Percentiles rank a stretch among this genome's conserved stretches.
Conservation (phyloP, 345 rosid genomes). For the Citrus cavaleriei region DNA sequence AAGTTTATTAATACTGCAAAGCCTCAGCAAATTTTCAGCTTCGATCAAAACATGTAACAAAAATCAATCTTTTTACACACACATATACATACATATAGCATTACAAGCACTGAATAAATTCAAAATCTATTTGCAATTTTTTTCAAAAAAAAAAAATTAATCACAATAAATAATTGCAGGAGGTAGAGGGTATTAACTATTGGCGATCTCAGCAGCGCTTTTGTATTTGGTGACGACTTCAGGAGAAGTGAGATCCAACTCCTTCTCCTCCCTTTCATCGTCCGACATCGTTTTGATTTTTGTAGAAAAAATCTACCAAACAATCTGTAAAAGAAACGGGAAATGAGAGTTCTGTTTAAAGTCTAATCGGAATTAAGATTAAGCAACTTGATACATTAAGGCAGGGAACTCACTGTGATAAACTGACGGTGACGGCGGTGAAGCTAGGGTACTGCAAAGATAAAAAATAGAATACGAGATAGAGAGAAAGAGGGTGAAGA, state of each 20-base stretch:
- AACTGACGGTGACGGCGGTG: background rate
- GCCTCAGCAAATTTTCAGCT: constrained; percentile 54
- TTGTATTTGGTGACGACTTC: constrained; percentile 97
- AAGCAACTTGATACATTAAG: background rate
- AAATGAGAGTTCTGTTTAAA: background rate
- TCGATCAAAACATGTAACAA: background rate
- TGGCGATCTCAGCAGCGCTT: constrained; percentile 90
- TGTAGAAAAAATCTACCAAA: background rate
- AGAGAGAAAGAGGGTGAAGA: background rate
- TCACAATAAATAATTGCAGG: background rate
- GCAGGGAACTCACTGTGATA: background rate
- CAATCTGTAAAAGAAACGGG: background rate
- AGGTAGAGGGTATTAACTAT: constrained; percentile 47
- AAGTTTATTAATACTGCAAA: constrained; percentile 32
- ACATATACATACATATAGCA: background rate
- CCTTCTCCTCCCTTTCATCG: constrained; percentile 97
- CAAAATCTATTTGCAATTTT: background rate
- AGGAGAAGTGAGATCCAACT: constrained; percentile 86
- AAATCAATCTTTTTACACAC: background rate
- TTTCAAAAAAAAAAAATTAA: background rate
- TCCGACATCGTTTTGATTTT: constrained; percentile 74
- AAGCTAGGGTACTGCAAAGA: constrained; percentile 5
- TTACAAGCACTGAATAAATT: background rate
- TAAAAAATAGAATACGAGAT: background rate
- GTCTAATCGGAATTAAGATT: background rate